These are phyloP conservation scores for Chaetomiaceae sp. DNA, from an alignment of 2,329 filamentous ascomycete species.

Conservation along the genomic window DNA sequence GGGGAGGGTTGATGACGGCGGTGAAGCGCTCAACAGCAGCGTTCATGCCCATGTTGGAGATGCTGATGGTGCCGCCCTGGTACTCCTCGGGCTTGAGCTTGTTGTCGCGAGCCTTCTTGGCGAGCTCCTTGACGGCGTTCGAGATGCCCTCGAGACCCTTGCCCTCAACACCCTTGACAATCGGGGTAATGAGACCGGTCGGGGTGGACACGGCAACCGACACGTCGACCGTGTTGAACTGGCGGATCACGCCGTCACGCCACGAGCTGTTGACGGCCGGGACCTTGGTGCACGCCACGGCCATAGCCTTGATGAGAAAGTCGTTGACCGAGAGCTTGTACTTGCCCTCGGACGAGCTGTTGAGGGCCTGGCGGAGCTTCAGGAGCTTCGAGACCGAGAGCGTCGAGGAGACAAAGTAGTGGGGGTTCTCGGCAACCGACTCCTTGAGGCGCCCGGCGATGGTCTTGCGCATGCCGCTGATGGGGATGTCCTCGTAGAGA, in stretches of 20 bases:
- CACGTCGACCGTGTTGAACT: constrained; percentile 90
- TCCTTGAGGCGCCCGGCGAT: constrained; percentile 88
- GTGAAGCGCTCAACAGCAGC: constrained; percentile 92
- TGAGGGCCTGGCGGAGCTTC: constrained; percentile 92
- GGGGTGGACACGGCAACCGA: constrained; percentile 94
- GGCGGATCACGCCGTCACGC: constrained; percentile 84
- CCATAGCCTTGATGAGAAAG: constrained; percentile 96
- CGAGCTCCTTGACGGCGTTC: constrained; percentile 86
- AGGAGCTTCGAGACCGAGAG: constrained; percentile 92
- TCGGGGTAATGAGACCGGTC: constrained; percentile 91
- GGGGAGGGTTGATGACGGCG: constrained; percentile 97
- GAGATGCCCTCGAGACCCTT: constrained; percentile 89
- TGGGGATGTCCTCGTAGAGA: constrained; percentile 76
- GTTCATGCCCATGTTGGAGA: constrained; percentile 99
- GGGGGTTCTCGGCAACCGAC: constrained; percentile 89
- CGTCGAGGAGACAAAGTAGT: constrained; percentile 92
- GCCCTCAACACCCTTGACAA: constrained; percentile 82
- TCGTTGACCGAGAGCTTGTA: constrained; percentile 99
- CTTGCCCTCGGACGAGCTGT: constrained; percentile 79
- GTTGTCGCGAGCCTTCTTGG: constrained; percentile 90
- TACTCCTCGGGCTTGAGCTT: constrained; percentile 99
- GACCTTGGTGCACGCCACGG: constrained; percentile 84
- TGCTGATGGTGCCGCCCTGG: constrained; percentile 97
- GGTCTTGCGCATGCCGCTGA: constrained; percentile 94
- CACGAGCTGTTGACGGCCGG: constrained; percentile 95